Conservation (phyloP, 2,329 filamentous ascomycete species). For the Trichophyton rubrum region DNA sequence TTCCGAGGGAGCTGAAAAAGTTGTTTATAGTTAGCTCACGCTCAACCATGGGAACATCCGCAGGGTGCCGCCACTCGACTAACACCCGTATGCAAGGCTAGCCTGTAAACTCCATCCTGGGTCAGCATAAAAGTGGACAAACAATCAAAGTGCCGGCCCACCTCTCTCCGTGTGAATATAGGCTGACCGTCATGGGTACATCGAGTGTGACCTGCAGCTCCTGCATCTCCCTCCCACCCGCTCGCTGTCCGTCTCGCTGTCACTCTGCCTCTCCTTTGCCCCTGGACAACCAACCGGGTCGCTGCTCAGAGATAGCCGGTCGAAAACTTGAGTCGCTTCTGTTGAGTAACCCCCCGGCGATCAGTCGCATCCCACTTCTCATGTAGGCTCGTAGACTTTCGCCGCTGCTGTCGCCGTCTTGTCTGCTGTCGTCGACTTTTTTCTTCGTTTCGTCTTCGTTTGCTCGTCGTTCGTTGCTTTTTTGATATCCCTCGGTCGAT, state of each 20-base stretch:
- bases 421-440: neutral
- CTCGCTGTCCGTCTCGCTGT: neutral
- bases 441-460: neutral
- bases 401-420: neutral
- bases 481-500: neutral
- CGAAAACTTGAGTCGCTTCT: neutral
- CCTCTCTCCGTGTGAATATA: neutral
- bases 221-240: neutral
- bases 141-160: neutral
- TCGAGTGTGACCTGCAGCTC: neutral
- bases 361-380: neutral
- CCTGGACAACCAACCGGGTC: neutral
- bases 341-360: neutral
- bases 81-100: neutral
- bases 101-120: neutral
- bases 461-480: too few relatives aligned
- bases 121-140: neutral
- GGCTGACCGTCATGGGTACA: neutral
- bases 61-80: neutral
- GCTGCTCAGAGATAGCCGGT: constrained; percentile 1
- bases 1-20: neutral
- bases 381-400: neutral
- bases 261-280: neutral
- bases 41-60: constrained; percentile 1
- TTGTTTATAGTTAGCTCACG: neutral